phyloP scores from a whole-genome alignment of 768 basidiomycete genomes.

The Scleroderma bovista region DNA sequence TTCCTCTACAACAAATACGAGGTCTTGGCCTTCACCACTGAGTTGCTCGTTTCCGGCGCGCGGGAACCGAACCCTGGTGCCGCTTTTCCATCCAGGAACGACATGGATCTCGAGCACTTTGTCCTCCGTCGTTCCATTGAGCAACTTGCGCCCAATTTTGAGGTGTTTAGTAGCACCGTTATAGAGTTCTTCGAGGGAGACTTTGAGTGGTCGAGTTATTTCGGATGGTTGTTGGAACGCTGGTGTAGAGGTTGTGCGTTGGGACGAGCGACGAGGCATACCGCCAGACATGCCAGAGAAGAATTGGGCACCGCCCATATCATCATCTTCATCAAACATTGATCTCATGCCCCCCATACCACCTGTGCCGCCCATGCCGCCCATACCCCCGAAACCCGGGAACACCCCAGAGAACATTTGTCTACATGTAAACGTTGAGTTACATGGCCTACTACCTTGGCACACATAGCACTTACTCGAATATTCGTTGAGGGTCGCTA shows the following conservation, averaged over 20 bases:
- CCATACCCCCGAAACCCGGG: constrained; percentile 32
- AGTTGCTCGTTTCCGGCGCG: constrained; percentile 77
- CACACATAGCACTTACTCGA: constrained; percentile 56
- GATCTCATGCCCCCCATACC: constrained; percentile 29
- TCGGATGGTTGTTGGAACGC: constrained; percentile 41
- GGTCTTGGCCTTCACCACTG: constrained; percentile 69
- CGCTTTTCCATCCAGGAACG: constrained; percentile 91
- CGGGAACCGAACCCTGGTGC: constrained; percentile 90
- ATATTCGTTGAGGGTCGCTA: constrained; percentile 80
- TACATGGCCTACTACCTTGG: background rate
- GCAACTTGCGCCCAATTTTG: constrained; percentile 71
- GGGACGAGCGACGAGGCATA: constrained; percentile 46
- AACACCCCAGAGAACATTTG: constrained; percentile 47
- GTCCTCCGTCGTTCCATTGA: constrained; percentile 75
- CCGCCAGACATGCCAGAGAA: constrained; percentile 46
- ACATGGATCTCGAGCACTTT: constrained; percentile 79
- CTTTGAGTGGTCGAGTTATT: constrained; percentile 75
- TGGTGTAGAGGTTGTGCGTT: constrained; percentile 26
- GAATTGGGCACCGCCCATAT: constrained; percentile 37
- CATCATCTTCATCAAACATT: constrained; percentile 31
- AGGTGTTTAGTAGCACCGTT: constrained; percentile 81
- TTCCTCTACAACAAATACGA: constrained; percentile 98
- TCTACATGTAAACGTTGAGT: constrained; percentile 32
- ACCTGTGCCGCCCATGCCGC: constrained; percentile 38
- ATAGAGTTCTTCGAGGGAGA: constrained; percentile 84